Evolutionary conservation across 108 stramenopile genomes (phyloP), one percentile per base, ranked within the genome.

Genomic region (Schizochytrium sp.): DNA sequence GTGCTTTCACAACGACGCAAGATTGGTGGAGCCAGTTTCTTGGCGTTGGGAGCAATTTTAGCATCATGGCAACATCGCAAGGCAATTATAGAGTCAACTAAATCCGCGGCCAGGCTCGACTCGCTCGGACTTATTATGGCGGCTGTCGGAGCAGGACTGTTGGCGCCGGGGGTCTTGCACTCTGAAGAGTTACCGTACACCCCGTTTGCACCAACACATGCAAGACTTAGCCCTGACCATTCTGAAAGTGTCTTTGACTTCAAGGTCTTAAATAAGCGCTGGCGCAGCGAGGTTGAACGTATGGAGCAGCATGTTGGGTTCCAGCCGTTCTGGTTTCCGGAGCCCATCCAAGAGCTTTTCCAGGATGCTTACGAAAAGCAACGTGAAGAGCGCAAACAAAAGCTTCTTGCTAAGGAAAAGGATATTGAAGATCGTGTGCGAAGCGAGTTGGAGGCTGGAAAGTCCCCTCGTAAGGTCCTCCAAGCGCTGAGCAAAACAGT

Each of bases 221-320:
- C 64, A 44, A 38, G 64, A 8, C 64, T 69, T 7, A 12, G 12
- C 64, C 42, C 64, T n/a, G 59, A 60, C 3, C 5, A 7, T 7
- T 38, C 64, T 0, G 64, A 38, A 8, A 69, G 64, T 44, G 64
- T 69, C 64, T 69, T 83, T 2, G 76, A 83, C 2, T 83, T 83
- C 76, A 83, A 83, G 3, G 76, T 83, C 50, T 53, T 83, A n/a
- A 83, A 83, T 28, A 2, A 50, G 15, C 76, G 76, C 76, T 83
- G 76, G 76, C 50, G 50, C 47, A 53, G 38, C 50, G 76, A 83
- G 53, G 53, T 83, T 10, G 76, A 83, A 8, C 50, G 53, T 0
- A 83, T 83, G 76, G 76, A 83, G 47, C 17, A 46, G 17, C 45
- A 83, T 2, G 76, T 83, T 53, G 76, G 76, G 12, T 83, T 40